phyloP scores from a whole-genome alignment of 495 filamentous ascomycete species.

The Pyronema omphalodes region DNA sequence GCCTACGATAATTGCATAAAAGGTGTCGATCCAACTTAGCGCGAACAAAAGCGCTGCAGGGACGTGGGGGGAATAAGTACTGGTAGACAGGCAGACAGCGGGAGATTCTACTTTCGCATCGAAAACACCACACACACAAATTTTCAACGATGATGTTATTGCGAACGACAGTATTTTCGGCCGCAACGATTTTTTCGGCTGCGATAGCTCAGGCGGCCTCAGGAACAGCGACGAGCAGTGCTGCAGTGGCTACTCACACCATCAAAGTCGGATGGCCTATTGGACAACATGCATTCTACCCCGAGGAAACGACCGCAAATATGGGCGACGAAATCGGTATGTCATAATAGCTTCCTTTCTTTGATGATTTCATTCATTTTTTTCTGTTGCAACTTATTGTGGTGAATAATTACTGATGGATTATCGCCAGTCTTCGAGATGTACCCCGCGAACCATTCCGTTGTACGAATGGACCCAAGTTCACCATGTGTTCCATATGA shows the following conservation, averaged over 20 bases:
- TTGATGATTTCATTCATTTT: neutral
- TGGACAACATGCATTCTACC: constrained; percentile 7
- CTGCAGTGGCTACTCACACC: constrained; percentile 2
- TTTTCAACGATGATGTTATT: neutral
- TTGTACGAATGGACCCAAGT: constrained; percentile 29
- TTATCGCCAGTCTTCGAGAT: constrained; percentile 28
- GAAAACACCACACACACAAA: neutral
- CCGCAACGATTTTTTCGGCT: neutral
- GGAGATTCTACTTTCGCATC: neutral
- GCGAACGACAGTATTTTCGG: neutral
- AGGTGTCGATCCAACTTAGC: neutral
- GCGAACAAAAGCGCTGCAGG: neutral
- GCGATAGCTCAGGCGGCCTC: neutral
- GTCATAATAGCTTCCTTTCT: constrained; percentile 1
- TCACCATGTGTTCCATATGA: constrained; percentile 35
- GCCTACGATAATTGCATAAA: neutral
- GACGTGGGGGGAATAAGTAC: neutral
- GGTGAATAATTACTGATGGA: neutral
- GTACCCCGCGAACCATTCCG: constrained; percentile 34
- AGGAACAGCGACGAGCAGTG: neutral
- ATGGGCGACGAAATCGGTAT: constrained; percentile 13
- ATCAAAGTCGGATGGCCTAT: constrained; percentile 6
- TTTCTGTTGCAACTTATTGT: neutral
- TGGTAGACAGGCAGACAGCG: neutral
- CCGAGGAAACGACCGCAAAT: constrained; percentile 9